Conservation (phyloP, 768 basidiomycete species). For the Royoungia palumana region DNA sequence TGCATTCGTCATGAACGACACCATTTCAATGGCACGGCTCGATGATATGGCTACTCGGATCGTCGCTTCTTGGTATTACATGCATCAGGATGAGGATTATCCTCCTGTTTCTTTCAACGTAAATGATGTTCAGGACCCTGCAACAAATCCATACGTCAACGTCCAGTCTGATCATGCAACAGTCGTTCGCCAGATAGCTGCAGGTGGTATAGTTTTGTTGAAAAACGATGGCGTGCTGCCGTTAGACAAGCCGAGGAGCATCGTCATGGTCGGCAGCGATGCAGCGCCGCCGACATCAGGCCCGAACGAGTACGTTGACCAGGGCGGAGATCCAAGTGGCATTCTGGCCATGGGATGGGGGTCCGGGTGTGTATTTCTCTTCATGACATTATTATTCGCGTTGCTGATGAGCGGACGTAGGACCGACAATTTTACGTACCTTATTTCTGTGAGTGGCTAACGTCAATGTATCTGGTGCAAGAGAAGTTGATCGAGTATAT, state of each 20-base stretch:
- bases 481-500: background rate
- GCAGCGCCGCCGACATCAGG: constrained; percentile 62
- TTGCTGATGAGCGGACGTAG: constrained; percentile 25
- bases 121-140: constrained; percentile 26
- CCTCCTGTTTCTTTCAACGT: constrained; percentile 25
- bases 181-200: constrained; percentile 59
- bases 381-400: background rate
- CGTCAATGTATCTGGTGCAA: no score
- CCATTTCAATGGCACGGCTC: constrained; percentile 54
- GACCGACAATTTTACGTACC: constrained; percentile 74
- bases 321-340: constrained; percentile 56
- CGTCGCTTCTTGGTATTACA: constrained; percentile 56
- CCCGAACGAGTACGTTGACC: constrained; percentile 68
- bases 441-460: constrained; percentile 55
- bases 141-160: constrained; percentile 43
- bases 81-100: constrained; percentile 32
- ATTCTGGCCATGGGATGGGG: constrained; percentile 93
- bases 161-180: constrained; percentile 53
- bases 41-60: constrained; percentile 75
- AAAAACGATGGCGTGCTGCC: constrained; percentile 65
- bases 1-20: constrained; percentile 54
- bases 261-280: constrained; percentile 65
- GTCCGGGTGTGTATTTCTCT: constrained; percentile 46
- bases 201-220: constrained; percentile 62
- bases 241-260: constrained; percentile 52